These are phyloP conservation scores for Rhizophagus prolifer DNA, from an alignment of 192 early-diverging fungal species.

Conservation along the genomic window DNA sequence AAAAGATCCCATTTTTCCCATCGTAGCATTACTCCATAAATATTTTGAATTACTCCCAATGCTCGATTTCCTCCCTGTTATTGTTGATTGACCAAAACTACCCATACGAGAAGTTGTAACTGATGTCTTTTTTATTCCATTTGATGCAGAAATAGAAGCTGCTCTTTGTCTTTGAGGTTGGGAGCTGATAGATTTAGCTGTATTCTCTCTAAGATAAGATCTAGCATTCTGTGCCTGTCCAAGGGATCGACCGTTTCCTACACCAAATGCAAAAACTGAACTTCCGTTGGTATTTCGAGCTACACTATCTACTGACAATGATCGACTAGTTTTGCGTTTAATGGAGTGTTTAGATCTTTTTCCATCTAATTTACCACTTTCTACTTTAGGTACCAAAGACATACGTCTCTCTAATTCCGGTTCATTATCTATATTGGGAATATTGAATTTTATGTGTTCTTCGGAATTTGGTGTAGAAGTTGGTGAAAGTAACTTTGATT, in stretches of 20 bases:
- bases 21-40: slow-evolving; percentile 13
- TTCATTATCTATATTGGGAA: slow-evolving; percentile 10
- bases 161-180: neutral
- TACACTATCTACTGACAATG: slow-evolving; percentile 24
- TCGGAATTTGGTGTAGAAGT: slow-evolving; percentile 8
- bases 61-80: neutral
- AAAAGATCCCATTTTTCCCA: slow-evolving; percentile 23
- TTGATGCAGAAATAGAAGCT: neutral
- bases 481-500: slow-evolving; percentile 25
- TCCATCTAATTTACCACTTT: slow-evolving; percentile 1
- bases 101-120: neutral
- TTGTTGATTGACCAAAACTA: neutral
- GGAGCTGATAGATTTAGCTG: neutral
- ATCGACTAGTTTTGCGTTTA: slow-evolving; percentile 23
- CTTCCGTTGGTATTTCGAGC: neutral
- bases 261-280: neutral
- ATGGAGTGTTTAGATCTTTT: neutral
- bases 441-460: neutral
- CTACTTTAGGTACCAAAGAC: slow-evolving; percentile 6
- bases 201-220: neutral
- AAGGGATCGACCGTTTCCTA: neutral
- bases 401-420: neutral
- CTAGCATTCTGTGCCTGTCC: slow-evolving; percentile 5
- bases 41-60: neutral
- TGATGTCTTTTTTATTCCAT: slow-evolving; percentile 5